A percentile compares a stretch with the other conserved stretches of the same genome.
phyloP scores from a whole-genome alignment of 176 grass and related monocot species.

The Metroxylon sagu region DNA sequence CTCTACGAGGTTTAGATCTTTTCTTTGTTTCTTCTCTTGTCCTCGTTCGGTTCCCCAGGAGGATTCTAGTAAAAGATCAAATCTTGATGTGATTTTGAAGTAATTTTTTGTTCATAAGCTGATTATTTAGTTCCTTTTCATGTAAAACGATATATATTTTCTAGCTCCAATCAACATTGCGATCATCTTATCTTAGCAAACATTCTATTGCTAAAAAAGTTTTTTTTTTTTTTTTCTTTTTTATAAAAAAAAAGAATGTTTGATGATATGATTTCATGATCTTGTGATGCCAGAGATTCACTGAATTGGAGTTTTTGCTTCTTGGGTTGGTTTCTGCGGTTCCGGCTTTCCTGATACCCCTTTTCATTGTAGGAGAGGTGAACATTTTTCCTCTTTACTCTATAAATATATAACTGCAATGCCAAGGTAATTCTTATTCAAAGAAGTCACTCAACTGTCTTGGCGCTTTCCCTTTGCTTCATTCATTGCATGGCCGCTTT shows the following conservation, averaged over 20 bases:
- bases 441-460: too few relatives aligned
- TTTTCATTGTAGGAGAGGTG: conserved; percentile 77
- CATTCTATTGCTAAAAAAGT: too few relatives aligned
- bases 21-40: neutral
- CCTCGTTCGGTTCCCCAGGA: neutral
- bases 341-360: conserved; percentile 63
- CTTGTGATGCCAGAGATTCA: conserved; percentile 50
- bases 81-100: neutral
- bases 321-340: conserved; percentile 67
- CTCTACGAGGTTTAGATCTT: conserved; percentile 59
- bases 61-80: neutral
- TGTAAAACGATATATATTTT: neutral
- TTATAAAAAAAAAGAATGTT: too few relatives aligned
- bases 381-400: neutral
- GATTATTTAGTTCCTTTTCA: conserved; percentile 1
- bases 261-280: too few relatives aligned
- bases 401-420: too few relatives aligned
- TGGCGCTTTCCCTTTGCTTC: too few relatives aligned
- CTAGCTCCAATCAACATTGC: too few relatives aligned
- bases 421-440: too few relatives aligned
- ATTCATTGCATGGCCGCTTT: too few relatives aligned
- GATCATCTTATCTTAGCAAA: too few relatives aligned
- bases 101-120: neutral
- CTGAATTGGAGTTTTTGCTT: conserved; percentile 81
- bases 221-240: too few relatives aligned